Evolutionary conservation across 2,329 filamentous ascomycete genomes (phyloP).

Genomic region (Stachybotrys elegans): DNA sequence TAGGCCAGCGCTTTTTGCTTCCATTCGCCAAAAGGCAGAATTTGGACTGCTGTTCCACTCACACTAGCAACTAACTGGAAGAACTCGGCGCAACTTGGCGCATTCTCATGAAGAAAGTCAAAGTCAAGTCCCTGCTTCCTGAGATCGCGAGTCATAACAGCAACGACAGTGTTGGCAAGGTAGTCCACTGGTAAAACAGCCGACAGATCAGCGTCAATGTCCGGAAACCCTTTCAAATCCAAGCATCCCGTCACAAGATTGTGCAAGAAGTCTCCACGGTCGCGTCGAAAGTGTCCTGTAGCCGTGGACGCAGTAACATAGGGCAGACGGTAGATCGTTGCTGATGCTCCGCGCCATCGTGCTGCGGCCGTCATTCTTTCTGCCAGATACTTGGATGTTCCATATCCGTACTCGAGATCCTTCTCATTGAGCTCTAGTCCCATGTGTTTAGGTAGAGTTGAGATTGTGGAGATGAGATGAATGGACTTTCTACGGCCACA

Average conservation of each 20-base stretch:
- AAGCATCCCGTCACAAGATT: conserved; percentile 10
- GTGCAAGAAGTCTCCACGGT: conserved; percentile 13
- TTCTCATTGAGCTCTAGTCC: conserved; percentile 8
- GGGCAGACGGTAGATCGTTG: conserved; percentile 4
- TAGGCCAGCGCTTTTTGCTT: conserved; percentile 3
- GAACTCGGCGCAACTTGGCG: conserved; percentile 7
- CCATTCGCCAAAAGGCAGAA: conserved; percentile 5
- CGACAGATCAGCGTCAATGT: conserved; percentile 6
- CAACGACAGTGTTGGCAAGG: conserved; percentile 7
- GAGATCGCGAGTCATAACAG: conserved; percentile 5
- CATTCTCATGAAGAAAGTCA: conserved; percentile 8
- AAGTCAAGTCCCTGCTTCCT: conserved; percentile 6
- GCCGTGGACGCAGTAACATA: conserved; percentile 9
- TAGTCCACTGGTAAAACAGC: conserved; percentile 12
- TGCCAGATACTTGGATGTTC: conserved; percentile 11
- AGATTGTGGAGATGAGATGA: conserved; percentile 12
- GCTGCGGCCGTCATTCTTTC: conserved; percentile 11
- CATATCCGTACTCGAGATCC: conserved; percentile 10
- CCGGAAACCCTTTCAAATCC: conserved; percentile 7
- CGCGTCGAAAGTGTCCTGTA: conserved; percentile 11
- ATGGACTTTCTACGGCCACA: conserved; percentile 3
- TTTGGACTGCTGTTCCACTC: neutral
- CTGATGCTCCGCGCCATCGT: conserved; percentile 11
- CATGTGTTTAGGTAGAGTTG: conserved; percentile 7
- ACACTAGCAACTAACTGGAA: neutral